A percentile compares a stretch with the other conserved stretches of the same genome.
phyloP scores from a whole-genome alignment of 176 grass and related monocot species.

The Thinopyrum elongatum region DNA sequence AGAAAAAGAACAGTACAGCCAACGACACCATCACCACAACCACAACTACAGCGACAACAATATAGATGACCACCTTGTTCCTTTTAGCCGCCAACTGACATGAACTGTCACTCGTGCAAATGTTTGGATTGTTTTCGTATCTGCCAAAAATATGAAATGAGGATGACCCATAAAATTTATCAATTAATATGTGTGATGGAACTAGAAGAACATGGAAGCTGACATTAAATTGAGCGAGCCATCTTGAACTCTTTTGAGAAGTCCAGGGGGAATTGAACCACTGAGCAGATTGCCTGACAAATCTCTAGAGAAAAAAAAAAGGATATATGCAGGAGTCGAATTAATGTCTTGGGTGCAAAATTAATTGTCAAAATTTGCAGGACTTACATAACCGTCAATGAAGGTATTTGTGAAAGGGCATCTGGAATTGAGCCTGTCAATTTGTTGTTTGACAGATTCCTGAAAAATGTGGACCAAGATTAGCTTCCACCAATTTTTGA shows the following conservation, averaged over 20 bases:
- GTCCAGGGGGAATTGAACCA: constrained; percentile 41
- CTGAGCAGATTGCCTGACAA: constrained; percentile 46
- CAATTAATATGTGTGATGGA: background rate
- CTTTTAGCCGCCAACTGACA: constrained; percentile 4
- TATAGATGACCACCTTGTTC: constrained; percentile 35
- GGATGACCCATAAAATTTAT: background rate
- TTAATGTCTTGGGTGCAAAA: background rate
- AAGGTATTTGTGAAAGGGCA: constrained; percentile 33
- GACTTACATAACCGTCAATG: constrained; percentile 53
- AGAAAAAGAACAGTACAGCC: constrained; percentile 4
- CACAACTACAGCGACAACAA: constrained; percentile 29
- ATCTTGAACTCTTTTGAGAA: constrained; percentile 40
- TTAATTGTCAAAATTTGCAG: background rate
- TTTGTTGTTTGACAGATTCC: constrained; percentile 60
- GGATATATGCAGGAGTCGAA: no score
- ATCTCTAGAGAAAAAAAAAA: constrained; percentile 41
- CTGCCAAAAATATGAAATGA: constrained; percentile 15
- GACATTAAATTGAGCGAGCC: constrained; percentile 51
- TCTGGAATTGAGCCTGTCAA: constrained; percentile 61
- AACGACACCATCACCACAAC: constrained; percentile 17
- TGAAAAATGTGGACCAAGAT: constrained; percentile 1
- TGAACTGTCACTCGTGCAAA: constrained; percentile 33
- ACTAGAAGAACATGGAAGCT: background rate
- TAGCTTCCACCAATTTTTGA: background rate
- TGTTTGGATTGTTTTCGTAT: constrained; percentile 44